Base-by-base conservation (phyloP, 208 protist genomes). In the Balamuthia mandrillaris region DNA sequence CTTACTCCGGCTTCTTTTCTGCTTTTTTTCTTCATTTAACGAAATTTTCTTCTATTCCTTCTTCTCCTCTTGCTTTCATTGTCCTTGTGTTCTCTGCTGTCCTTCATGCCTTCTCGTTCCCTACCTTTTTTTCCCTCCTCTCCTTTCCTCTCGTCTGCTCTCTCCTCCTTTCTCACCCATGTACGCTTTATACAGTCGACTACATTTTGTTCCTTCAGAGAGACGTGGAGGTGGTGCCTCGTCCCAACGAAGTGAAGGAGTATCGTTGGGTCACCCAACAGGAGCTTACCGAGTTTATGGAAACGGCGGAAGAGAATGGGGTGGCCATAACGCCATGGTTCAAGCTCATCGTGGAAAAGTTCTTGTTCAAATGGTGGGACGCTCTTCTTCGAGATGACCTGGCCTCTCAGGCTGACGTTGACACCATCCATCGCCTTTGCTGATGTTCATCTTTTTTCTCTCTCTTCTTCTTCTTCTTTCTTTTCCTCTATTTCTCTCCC, bases 261-360 rank as follows among this genome's bases (percentile, higher is more conserved):
- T 70, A 68, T 45, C 75, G 79, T 60, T 93, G 88, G 44, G 90
- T 94, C 21, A 75, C 85, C 18, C 16, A 74, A 37, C 87, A 90
- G 39, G 89, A 94, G 78, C 88, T 94, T 9, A 70, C 86, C 10
- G 52, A 87, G 35, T 45, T 94, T 33, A 66, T 94, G 58, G 37
- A 44, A n/a, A 42, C 44, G 21, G 70, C 85, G 2, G 83, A 90
- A 31, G 41, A 83, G 58, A 83, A 78, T 33, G 52, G 79, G 41
- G 52, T 90, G 44, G 86, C 75, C 51, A 47, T 94, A 0, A 94
- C 91, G 14, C 91, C 91, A 16, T 94, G 91, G 91, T 94, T 94
- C 77, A 83, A 65, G 70, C 86, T 93, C 45, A 93, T 94, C 61
- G 83, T 82, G 31, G 47, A 90, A 27, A 90, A 89, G 51, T 82